Conservation (phyloP, 225 moss, liverwort and hornwort species). For the Bryum argenteum region DNA sequence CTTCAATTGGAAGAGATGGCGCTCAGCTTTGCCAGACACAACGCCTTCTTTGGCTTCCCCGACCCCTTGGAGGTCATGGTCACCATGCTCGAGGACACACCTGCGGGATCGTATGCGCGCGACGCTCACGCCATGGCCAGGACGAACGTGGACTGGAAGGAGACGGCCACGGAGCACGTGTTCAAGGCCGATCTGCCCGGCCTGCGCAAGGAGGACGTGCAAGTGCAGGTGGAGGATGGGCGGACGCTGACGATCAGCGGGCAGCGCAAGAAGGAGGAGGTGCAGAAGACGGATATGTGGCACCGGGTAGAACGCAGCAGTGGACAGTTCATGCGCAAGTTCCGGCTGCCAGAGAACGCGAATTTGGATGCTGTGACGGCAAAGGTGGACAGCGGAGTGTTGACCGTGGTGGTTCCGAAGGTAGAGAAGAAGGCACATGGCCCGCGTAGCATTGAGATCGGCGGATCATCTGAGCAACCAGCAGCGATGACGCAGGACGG, state of each 20-base stretch:
- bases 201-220: slow-evolving; percentile 10
- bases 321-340: not conserved
- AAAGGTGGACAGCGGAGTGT: not conserved
- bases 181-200: not conserved
- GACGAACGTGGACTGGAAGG: not conserved
- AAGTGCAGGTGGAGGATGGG: slow-evolving; percentile 13
- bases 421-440: not conserved
- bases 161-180: not conserved
- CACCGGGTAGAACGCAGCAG: slow-evolving; percentile 14
- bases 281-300: slow-evolving; percentile 9
- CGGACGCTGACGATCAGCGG: slow-evolving; percentile 5
- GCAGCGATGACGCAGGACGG: not conserved
- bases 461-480: slow-evolving; percentile 6
- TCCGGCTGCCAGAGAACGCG: slow-evolving; percentile 2
- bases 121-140: not conserved
- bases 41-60: not conserved
- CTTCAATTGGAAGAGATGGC: not conserved
- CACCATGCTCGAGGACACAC: not conserved
- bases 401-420: no score
- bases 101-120: not conserved
- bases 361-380: not conserved
- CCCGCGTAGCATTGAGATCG: slow-evolving; percentile 10
- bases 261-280: not conserved
- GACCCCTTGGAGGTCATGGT: not conserved
- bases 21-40: not conserved